Evolutionary conservation across 192 early-diverging fungal species (phyloP), one percentile per base, ranked within the genome.

Genomic region (Coemansia sp.): DNA sequence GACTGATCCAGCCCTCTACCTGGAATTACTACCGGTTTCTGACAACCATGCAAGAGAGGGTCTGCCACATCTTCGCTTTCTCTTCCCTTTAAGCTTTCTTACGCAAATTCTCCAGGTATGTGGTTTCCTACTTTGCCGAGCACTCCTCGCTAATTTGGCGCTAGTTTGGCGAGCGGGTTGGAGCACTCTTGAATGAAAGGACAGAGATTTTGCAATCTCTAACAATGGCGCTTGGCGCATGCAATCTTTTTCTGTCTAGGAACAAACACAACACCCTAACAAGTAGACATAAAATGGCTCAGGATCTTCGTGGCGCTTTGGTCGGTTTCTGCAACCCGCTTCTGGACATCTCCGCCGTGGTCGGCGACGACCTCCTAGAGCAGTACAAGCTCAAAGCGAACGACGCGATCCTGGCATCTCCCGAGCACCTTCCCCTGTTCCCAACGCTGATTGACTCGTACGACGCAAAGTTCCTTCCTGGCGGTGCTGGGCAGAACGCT

Each of bases 241-340:
- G 14, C 47, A 10, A 24, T 6, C 29, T 27, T 41, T 32, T 19
- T 17, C 39, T 62, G 59, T 24, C 8, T 60, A 60, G 37, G 12
- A 40, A 60, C 39, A 40, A 40, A 43, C 37, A 54, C n/a, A 54
- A 65, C 20, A 35, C 7, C 32, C 5, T 14, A 51, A 25, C 47
- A 3, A 31, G 27, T n/a, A 32, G 9, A 54, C 29, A 54, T 3
- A 54, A 54, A 37, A 77, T 77, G 75, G 38, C 76, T 46, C 73
- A 79, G 60, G 58, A 80, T 64, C 74, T 85, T 36, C 56, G 70
- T 42, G 84, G 84, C 71, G 75, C 79, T n/a, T 70, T 99, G 64
- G 88, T 98, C 70, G 95, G 93, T 68, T 92, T 97, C 84, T 96
- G 92, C 79, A 99, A 99, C 88, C 97, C 97, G 45, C 86, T 99